Conservation (phyloP, 2,329 filamentous ascomycete genomes). For the Cladosporium sp. region DNA sequence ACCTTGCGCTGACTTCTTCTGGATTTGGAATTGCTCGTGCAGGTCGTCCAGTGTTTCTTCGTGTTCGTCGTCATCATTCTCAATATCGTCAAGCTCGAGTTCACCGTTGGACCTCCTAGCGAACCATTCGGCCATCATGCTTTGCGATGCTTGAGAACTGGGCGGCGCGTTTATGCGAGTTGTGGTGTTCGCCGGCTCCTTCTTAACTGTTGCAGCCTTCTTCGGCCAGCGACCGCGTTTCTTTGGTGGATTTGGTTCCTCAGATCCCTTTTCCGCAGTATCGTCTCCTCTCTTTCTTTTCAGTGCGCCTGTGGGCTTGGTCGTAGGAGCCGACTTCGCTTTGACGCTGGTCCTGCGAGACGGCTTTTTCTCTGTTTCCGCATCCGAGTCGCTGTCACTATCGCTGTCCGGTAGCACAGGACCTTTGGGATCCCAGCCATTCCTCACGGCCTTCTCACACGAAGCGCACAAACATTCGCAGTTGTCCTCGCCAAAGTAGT, state of each 20-base stretch:
- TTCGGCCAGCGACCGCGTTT: constrained; percentile 16
- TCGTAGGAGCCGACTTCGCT: neutral
- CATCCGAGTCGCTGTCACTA: constrained; percentile 39
- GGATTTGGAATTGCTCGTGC: neutral
- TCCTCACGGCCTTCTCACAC: constrained; percentile 72
- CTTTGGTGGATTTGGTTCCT: neutral
- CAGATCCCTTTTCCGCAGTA: constrained; percentile 5
- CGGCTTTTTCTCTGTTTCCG: constrained; percentile 30
- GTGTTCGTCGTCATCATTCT: neutral
- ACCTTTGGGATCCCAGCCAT: constrained; percentile 71
- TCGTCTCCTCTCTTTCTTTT: constrained; percentile 28
- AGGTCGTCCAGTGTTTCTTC: neutral
- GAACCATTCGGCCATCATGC: constrained; percentile 19
- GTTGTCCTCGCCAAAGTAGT: constrained; percentile 93
- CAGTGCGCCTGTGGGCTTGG: constrained; percentile 2
- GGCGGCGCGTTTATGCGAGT: neutral
- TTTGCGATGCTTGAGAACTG: constrained; percentile 2
- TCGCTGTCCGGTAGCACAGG: constrained; percentile 34
- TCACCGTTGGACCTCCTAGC: constrained; percentile 15
- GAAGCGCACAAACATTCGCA: constrained; percentile 90
- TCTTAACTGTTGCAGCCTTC: neutral
- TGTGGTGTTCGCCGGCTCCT: neutral
- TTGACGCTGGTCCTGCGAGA: constrained; percentile 4
- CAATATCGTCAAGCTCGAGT: constrained; percentile 18
- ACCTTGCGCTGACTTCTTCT: neutral